These are phyloP conservation scores for Polyporus tsugae DNA, from an alignment of 1,284 basidiomycete genomes.

Conservation along the genomic window DNA sequence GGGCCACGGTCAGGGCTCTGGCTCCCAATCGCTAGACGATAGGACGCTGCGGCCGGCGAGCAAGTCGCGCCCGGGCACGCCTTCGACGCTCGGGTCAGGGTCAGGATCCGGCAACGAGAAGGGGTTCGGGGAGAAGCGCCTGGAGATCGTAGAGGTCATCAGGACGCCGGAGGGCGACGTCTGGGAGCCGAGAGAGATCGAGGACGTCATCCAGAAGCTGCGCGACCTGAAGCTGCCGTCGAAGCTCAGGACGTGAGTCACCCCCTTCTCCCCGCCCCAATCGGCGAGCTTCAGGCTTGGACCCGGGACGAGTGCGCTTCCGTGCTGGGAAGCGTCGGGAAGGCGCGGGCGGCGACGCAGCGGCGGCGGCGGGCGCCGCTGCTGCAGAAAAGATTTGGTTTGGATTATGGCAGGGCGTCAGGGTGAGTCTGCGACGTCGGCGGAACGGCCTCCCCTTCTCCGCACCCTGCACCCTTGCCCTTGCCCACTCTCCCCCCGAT, in stretches of 20 bases:
- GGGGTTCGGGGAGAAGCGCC: not conserved
- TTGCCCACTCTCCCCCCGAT: not conserved
- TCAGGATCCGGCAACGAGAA: not conserved
- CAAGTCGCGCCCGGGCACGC: conserved; percentile 11
- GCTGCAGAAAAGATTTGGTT: not conserved
- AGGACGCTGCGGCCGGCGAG: conserved; percentile 11
- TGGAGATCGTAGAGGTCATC: conserved; percentile 34
- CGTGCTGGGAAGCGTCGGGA: not conserved
- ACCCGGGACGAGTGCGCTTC: not conserved
- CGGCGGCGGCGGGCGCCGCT: not conserved
- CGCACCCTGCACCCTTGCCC: not conserved
- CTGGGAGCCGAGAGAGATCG: conserved; percentile 38
- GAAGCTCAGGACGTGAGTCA: conserved; percentile 23
- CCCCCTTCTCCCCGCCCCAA: not conserved
- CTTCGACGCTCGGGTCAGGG: conserved; percentile 14
- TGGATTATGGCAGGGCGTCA: conserved; percentile 5
- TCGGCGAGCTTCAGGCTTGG: not conserved
- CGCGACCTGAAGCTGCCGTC: conserved; percentile 35
- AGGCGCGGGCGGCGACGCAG: not conserved
- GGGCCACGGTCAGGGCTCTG: conserved; percentile 6
- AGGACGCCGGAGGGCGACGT: conserved; percentile 33
- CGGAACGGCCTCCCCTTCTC: not conserved
- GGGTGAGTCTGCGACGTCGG: not conserved
- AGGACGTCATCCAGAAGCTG: conserved; percentile 39
- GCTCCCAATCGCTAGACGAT: conserved; percentile 22